Base-by-base conservation (phyloP, 768 basidiomycete species). In the Ephemerocybe angulata region DNA sequence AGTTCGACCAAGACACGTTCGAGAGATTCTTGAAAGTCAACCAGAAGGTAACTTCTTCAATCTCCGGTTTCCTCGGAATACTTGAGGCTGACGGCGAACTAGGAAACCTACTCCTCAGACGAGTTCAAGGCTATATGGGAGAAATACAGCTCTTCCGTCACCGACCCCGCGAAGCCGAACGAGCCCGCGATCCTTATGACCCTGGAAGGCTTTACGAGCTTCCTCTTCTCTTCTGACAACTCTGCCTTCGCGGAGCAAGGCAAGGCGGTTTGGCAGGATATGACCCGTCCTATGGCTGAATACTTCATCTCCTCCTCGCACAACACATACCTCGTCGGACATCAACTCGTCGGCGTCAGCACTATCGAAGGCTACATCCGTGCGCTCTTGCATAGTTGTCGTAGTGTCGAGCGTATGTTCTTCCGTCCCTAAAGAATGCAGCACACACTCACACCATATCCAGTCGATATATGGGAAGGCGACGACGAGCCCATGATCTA, bases 391-490 rank as follows among this genome's bases (percentile, higher is more conserved):
- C 90, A 89, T 48, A 84, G 91, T 31, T 96, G 94, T 66, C 82
- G 95, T n/a, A 93, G 90, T 53, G 95, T 98, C 27, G 95, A 98
- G 70, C 69, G 95, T 94, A 62, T 60, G 88, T 79, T 37, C 10
- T 44, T 47, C 30, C 21, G 28, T 30, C 24, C 5, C 15, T 8
- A 11, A 42, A 4, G 28, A 24, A 4, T 25, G 7, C 42, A 43
- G 30, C 50, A 27, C 37, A 28, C n/a, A 42, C 54, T 51, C 37
- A 24, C 50, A 27, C 17, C 0, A 29, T 41, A 15, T 52, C 31
- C 35, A 98, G 94, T 98, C 63, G 96, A 98, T 62, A 85, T 95
- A 40, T 97, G 86, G 65, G 92, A 97, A 58, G 94, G 95, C 11
- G 89, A 93, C 29, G 68, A 62, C 2, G 93, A 88, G 58, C 96